Percentiles rank a stretch among this genome's conserved stretches.
These are phyloP conservation scores for Solanum hybrid DNA, from an alignment of 305 asterid species.

Conservation along the genomic window DNA sequence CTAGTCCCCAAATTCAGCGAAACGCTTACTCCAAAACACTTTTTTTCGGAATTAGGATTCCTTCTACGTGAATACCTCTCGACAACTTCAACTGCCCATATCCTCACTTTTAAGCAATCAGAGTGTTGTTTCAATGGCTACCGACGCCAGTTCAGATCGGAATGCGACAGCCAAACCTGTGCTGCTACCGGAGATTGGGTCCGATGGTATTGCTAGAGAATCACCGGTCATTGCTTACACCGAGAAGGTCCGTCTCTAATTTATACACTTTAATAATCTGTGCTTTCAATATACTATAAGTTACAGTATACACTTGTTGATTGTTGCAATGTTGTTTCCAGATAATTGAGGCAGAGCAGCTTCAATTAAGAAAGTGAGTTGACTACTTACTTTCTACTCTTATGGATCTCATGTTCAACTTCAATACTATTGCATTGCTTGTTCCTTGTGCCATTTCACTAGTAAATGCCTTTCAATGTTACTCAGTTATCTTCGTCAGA, in stretches of 20 bases:
- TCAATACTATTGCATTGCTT: neutral
- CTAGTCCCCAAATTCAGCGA: neutral
- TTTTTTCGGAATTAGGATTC: too few species aligned
- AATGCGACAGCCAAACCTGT: too few species aligned
- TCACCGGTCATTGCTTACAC: conserved; percentile 13
- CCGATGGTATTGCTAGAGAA: too few species aligned
- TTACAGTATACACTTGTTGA: neutral
- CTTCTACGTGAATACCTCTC: too few species aligned
- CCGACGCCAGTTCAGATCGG: too few species aligned
- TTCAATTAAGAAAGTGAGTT: conserved; percentile 80
- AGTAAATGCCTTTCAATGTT: neutral
- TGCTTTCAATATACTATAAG: neutral
- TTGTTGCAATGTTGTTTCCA: conserved; percentile 20
- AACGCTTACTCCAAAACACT: too few species aligned
- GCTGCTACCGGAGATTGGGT: too few species aligned
- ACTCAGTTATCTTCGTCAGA: neutral
- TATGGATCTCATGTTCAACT: neutral
- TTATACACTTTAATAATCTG: neutral
- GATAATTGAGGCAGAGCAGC: conserved; percentile 82
- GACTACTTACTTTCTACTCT: conserved; percentile 13
- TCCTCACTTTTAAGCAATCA: too few species aligned
- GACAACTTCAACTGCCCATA: too few species aligned
- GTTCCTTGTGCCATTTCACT: neutral
- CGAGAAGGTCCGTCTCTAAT: conserved; percentile 44
- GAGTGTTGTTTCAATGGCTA: too few species aligned